Evolutionary conservation across 441 rosid genomes (phyloP).

Genomic region (Lepidium campestre): DNA sequence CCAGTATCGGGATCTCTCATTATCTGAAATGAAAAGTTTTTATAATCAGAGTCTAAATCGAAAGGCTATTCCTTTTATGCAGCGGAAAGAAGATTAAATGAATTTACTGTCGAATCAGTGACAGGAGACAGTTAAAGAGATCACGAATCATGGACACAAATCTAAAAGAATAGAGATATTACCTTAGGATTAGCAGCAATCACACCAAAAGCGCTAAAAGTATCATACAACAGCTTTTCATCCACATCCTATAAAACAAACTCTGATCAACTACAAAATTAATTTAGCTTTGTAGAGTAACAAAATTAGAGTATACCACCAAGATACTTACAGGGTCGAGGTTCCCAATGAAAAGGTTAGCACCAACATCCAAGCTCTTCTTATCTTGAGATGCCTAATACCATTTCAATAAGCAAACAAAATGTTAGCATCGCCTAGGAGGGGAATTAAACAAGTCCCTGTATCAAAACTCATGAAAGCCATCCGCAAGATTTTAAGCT

Average conservation of each 20-base stretch:
- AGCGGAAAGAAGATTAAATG: too few species aligned
- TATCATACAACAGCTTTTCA: conserved; percentile 88
- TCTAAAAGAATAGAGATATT: neutral
- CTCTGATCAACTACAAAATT: neutral
- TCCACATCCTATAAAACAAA: conserved; percentile 73
- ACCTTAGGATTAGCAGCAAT: conserved; percentile 97
- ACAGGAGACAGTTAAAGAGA: neutral
- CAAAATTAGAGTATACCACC: neutral
- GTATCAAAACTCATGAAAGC: neutral
- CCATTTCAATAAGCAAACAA: conserved; percentile 14
- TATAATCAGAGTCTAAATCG: conserved; percentile 15
- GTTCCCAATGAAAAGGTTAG: conserved; percentile 91
- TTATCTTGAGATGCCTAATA: conserved; percentile 92
- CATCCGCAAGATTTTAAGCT: neutral
- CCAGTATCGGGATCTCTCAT: conserved; percentile 98
- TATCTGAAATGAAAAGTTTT: conserved; percentile 42
- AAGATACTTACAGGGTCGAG: conserved; percentile 76
- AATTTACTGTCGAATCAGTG: neutral
- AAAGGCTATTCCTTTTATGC: neutral
- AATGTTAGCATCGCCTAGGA: neutral
- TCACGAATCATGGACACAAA: neutral
- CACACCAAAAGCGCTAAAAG: conserved; percentile 95
- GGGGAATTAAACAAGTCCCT: neutral
- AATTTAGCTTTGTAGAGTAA: neutral
- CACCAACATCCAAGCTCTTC: conserved; percentile 95